phyloP scores from a whole-genome alignment of 805 yeast species.

The Pichia scutulata region DNA sequence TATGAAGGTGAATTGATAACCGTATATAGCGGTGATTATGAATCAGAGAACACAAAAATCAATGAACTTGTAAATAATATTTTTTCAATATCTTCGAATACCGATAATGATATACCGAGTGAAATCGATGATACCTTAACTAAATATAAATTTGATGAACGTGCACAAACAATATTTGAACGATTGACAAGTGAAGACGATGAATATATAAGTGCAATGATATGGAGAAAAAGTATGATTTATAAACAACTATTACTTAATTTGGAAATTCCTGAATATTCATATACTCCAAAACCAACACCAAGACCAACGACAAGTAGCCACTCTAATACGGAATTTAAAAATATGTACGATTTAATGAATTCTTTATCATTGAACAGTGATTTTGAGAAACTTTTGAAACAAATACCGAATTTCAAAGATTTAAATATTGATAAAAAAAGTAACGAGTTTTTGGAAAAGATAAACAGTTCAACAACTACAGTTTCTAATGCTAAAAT shows the following conservation, averaged over 20 bases:
- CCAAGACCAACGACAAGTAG: slow-evolving; percentile 12
- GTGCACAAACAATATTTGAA: slow-evolving; percentile 20
- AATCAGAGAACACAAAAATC: slow-evolving; percentile 2
- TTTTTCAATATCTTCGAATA: neutral
- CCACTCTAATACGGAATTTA: neutral
- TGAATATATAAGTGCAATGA: slow-evolving; percentile 46
- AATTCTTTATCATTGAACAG: neutral
- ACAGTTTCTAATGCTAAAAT: slow-evolving; percentile 8
- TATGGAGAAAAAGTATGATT: slow-evolving; percentile 60
- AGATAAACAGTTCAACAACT: slow-evolving; percentile 18
- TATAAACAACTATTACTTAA: slow-evolving; percentile 56
- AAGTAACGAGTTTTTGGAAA: slow-evolving; percentile 22
- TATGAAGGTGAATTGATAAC: neutral
- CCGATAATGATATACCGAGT: neutral
- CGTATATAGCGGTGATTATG: slow-evolving; percentile 6
- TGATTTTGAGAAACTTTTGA: slow-evolving; percentile 6
- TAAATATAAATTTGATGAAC: slow-evolving; percentile 15
- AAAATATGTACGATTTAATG: slow-evolving; percentile 11
- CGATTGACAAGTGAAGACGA: slow-evolving; percentile 22
- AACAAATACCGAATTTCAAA: slow-evolving; percentile 29
- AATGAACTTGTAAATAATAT: slow-evolving; percentile 10
- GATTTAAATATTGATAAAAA: slow-evolving; percentile 9
- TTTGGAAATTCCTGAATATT: slow-evolving; percentile 66
- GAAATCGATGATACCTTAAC: neutral
- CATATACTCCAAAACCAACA: slow-evolving; percentile 36